Evolutionary conservation across 2,329 filamentous ascomycete genomes (phyloP), one percentile per base, ranked within the genome.

Genomic region (Fusarium citri): DNA sequence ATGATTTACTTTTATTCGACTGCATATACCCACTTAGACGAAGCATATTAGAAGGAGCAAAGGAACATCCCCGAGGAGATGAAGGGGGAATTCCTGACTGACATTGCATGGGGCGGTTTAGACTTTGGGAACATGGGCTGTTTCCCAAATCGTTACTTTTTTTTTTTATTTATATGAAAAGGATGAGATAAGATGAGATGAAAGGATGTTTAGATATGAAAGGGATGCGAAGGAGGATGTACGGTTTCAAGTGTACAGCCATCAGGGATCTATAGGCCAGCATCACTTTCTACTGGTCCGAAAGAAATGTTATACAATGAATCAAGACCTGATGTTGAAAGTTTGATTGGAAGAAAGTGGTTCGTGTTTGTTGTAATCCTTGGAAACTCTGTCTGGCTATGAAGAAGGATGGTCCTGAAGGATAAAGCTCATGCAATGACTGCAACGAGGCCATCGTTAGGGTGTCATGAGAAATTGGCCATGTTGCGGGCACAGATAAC

Each of bases 11-110:
- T 57, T 57, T 55, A 25, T 34, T 66, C 54, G 48, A 55, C 55
- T 55, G 64, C 68, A 71, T 71, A 71, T 71, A 71, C 68, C 68
- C 68, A 64, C 50, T 69, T 71, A 69, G 64, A 71, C 50, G 59
- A 72, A 56, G 61, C 65, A 72, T 69, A 50, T 61, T 69, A 69
- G 65, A 69, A 65, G 54, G 54, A 69, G 46, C 31, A 55, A 23
- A 28, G 47, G 37, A 55, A 53, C 41, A 56, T 41, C 43, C 40
- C 42, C 49, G n/a, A 37, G n/a, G 34, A 64, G 55, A 59, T 43
- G 25, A 56, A 16, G 34, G 49, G 49, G 26, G 30, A 20, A 2
- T 26, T n/a, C 12, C 48, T 41, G 45, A 37, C 43, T 55, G 28
- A 34, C 43, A 56, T 48, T 26, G 48, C 48, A 50, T 20, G 40